Base-by-base conservation (phyloP, 1,284 basidiomycete species). In the Gyrodon tennesseensis region DNA sequence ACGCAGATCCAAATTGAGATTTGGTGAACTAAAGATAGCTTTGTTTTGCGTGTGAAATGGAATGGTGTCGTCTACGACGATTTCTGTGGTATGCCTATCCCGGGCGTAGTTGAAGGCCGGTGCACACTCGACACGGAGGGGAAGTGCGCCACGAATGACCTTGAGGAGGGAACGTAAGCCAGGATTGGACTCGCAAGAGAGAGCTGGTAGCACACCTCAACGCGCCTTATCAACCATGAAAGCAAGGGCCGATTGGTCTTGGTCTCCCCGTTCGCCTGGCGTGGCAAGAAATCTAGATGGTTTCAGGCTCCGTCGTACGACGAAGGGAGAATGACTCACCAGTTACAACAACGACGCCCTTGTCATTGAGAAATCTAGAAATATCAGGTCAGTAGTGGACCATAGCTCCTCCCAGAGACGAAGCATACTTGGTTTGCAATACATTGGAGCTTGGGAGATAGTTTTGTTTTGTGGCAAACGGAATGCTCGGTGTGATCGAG, bases 61-160 rank as follows among this genome's bases (percentile, higher is more conserved):
- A 56, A 66, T 61, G 27, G 66, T 75, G 51, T 83, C 80, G 70
- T 92, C 86, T 16, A 77, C 71, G 44, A 85, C 68, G 66, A 91
- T 76, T 40, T 82, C 77, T 1, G 90, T 88, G 6, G 81, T 84
- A 77, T 97, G 94, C 6, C 81, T 64, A 62, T 88, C 84, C 19
- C 89, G 84, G 3, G 93, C 93, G 72, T 97, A 97, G 78, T 96
- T 90, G 84, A 97, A 97, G 0, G 94, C 94, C 0, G 94, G 94
- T 0, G 93, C 93, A 72, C 92, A 94, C 78, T 96, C 91, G 76
- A 96, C 83, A 61, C 85, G 83, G 63, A 95, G 81, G 0, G 90
- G 87, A 40, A 95, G 80, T 5, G 74, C 81, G 3, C 94, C 94
- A 25, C 94, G 88, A 68, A 96, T 86, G 65, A 90, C 86, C 85